phyloP scores from a whole-genome alignment of 2,329 filamentous ascomycete genomes.

The Hymenoscyphus fructigenus region DNA sequence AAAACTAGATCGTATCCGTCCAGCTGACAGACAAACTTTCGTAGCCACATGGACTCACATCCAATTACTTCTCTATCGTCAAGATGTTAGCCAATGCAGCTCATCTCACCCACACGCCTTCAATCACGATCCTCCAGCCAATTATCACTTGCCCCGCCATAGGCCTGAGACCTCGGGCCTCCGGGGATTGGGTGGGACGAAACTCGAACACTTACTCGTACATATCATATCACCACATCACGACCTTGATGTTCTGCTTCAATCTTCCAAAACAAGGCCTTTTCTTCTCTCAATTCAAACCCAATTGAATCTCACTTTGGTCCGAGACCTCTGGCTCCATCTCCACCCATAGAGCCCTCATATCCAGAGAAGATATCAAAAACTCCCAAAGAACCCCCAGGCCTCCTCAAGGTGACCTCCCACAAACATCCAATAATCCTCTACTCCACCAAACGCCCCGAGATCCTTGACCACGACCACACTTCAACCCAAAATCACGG shows the following conservation, averaged over 20 bases:
- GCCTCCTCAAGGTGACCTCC: background rate
- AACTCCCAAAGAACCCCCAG: background rate
- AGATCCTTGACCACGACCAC: background rate
- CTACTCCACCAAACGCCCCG: background rate
- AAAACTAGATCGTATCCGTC: background rate
- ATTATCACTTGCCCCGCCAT: background rate
- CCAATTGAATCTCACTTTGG: background rate
- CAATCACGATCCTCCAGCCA: background rate
- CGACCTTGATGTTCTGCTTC: background rate
- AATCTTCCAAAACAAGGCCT: background rate
- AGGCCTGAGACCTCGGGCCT: constrained; percentile 2
- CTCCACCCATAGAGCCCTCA: too few relatives aligned
- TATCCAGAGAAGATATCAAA: background rate
- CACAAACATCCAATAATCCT: constrained; percentile 7
- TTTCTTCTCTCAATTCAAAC: background rate
- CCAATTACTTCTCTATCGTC: background rate
- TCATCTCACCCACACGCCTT: background rate
- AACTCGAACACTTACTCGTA: background rate
- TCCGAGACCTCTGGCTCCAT: background rate
- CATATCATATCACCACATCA: constrained; percentile 2
- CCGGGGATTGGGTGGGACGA: too few relatives aligned
- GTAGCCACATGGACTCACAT: background rate
- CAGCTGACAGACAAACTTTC: background rate
- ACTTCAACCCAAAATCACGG: background rate
- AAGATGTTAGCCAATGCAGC: background rate